Conservation (phyloP, 2,329 filamentous ascomycete genomes). For the Stagonosporopsis vannaccii region DNA sequence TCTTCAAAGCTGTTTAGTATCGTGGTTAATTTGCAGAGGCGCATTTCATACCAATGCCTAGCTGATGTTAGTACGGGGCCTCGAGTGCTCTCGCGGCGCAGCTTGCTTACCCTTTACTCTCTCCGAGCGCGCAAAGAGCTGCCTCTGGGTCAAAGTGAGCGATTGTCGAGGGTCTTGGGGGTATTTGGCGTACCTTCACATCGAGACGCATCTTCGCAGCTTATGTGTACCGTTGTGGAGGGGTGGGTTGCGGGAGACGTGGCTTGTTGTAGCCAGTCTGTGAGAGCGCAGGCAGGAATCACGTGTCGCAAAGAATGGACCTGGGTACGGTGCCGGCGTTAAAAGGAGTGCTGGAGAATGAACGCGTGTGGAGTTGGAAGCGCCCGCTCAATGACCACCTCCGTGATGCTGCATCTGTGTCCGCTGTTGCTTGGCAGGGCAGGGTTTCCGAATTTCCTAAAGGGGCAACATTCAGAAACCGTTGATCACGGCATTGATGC, state of each 20-base stretch:
- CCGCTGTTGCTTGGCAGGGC: slow-evolving; percentile 40
- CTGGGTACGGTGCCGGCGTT: neutral
- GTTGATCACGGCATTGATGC: slow-evolving; percentile 33
- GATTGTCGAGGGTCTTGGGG: neutral
- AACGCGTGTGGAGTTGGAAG: slow-evolving; percentile 11
- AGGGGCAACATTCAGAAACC: slow-evolving; percentile 24
- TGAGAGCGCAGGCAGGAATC: slow-evolving; percentile 24
- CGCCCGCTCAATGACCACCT: slow-evolving; percentile 11
- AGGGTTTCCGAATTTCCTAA: slow-evolving; percentile 37
- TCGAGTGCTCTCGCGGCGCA: slow-evolving; percentile 1
- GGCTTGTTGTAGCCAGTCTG: slow-evolving; percentile 49
- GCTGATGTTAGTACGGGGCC: slow-evolving; percentile 33
- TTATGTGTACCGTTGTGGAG: slow-evolving; percentile 35
- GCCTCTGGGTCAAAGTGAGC: slow-evolving; percentile 67
- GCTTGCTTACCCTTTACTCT: slow-evolving; percentile 73
- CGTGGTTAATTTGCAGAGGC: slow-evolving; percentile 2
- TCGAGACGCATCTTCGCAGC: slow-evolving; percentile 53
- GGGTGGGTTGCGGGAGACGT: slow-evolving; percentile 46
- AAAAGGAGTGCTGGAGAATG: slow-evolving; percentile 11
- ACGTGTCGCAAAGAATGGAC: slow-evolving; percentile 3
- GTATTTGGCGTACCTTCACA: slow-evolving; percentile 50
- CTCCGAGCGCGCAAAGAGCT: slow-evolving; percentile 88
- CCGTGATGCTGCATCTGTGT: slow-evolving; percentile 29
- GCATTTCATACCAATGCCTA: slow-evolving; percentile 45
- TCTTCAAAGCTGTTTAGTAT: slow-evolving; percentile 68